Evolutionary conservation across 2,329 filamentous ascomycete species (phyloP).

Genomic region (Ophiostoma piceae): DNA sequence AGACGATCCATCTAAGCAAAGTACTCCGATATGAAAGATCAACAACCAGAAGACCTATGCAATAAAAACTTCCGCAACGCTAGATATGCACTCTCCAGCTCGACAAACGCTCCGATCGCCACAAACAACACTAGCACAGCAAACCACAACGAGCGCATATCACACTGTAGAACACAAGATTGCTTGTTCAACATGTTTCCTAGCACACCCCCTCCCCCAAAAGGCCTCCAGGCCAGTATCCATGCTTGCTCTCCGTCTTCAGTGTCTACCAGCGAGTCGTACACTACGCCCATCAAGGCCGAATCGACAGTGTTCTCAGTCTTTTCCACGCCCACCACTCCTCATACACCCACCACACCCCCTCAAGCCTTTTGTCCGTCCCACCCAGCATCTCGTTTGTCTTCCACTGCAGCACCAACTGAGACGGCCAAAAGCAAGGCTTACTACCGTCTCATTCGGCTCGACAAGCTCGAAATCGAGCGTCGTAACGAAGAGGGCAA

Average conservation of each 20-base stretch:
- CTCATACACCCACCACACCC: neutral
- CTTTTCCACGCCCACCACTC: neutral
- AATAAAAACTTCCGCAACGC: neutral
- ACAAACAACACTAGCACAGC: neutral
- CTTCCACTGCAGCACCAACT: neutral
- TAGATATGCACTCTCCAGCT: neutral
- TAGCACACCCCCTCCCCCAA: neutral
- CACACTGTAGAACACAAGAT: neutral
- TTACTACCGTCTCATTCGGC: constrained; percentile 16
- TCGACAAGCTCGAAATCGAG: constrained; percentile 16
- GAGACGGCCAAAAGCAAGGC: neutral
- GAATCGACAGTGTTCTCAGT: neutral
- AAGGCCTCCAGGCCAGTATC: neutral
- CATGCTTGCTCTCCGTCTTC: neutral
- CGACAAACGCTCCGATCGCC: neutral
- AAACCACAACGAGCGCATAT: neutral
- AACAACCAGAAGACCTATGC: neutral
- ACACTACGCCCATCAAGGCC: neutral
- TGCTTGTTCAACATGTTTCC: neutral
- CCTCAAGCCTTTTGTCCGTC: neutral
- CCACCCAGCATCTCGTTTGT: too few relatives aligned
- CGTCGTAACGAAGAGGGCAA: constrained; percentile 10
- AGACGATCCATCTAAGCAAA: neutral
- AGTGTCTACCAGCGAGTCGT: neutral
- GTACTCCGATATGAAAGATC: neutral